phyloP scores from a whole-genome alignment of 2,329 filamentous ascomycete species.

The Exutisphaerella laricina region DNA sequence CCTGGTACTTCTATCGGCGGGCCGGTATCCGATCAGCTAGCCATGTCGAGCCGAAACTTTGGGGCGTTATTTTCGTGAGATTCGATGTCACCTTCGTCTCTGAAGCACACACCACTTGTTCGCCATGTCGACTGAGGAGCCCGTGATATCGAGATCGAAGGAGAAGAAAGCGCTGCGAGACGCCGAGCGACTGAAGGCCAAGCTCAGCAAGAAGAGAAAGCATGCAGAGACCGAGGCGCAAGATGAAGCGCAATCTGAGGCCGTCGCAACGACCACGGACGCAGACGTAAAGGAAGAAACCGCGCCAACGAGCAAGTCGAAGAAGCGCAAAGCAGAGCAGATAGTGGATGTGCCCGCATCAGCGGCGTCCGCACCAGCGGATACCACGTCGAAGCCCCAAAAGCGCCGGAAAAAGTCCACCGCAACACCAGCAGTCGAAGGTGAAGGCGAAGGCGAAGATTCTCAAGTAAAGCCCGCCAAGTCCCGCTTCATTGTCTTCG shows the following conservation, averaged over 20 bases:
- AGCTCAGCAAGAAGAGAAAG: slow-evolving; percentile 35
- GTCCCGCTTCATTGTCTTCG: slow-evolving; percentile 69
- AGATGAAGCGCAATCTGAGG: slow-evolving; percentile 11
- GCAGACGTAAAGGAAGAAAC: slow-evolving; percentile 17
- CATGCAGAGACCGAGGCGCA: slow-evolving; percentile 21
- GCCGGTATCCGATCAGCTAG: too few species aligned
- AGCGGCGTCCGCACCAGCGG: slow-evolving; percentile 11
- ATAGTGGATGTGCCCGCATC: slow-evolving; percentile 8
- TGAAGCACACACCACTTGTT: not conserved
- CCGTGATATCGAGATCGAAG: slow-evolving; percentile 25
- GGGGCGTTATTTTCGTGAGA: not conserved
- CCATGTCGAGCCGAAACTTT: not conserved
- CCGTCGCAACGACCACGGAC: slow-evolving; percentile 12
- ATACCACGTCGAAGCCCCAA: slow-evolving; percentile 5
- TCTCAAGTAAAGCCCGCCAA: slow-evolving; percentile 41
- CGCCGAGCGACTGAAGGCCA: slow-evolving; percentile 29
- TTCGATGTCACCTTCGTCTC: not conserved
- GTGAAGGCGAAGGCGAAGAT: slow-evolving; percentile 9
- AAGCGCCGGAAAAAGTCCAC: slow-evolving; percentile 19
- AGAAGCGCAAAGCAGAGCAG: slow-evolving; percentile 8
- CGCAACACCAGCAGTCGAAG: slow-evolving; percentile 3
- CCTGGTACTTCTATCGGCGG: too few species aligned
- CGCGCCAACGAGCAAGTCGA: slow-evolving; percentile 17
- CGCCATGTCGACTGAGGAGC: slow-evolving; percentile 27
- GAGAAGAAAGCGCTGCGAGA: slow-evolving; percentile 35